A percentile compares a stretch with the other conserved stretches of the same genome.
These are phyloP conservation scores for Kockovaella imperatae DNA, from an alignment of 768 basidiomycete species.

Conservation along the genomic window DNA sequence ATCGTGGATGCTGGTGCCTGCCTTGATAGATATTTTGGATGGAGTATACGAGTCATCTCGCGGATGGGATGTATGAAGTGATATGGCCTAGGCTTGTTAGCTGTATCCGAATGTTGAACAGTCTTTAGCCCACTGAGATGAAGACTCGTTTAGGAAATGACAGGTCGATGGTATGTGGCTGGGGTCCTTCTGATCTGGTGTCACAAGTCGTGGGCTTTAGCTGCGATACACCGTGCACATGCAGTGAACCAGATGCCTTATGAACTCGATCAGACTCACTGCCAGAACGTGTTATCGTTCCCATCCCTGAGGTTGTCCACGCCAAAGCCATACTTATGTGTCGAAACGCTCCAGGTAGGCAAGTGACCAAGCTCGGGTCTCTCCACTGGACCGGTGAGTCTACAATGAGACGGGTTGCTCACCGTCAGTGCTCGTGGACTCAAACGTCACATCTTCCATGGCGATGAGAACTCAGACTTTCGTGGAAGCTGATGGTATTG, in stretches of 20 bases:
- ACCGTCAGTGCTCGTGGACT: too few relatives aligned
- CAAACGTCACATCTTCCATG: too few relatives aligned
- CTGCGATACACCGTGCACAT: neutral
- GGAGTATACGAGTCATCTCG: constrained; percentile 97
- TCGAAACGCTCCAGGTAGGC: constrained; percentile 93
- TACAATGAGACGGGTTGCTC: too few relatives aligned
- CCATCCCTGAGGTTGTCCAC: constrained; percentile 82
- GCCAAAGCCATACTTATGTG: constrained; percentile 92
- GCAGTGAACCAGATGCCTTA: neutral
- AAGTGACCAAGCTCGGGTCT: constrained; percentile 58
- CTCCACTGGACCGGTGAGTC: too few relatives aligned
- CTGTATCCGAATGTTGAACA: neutral
- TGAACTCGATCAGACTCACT: constrained; percentile 55
- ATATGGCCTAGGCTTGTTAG: constrained; percentile 21
- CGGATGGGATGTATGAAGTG: constrained; percentile 40
- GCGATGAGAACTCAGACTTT: too few relatives aligned
- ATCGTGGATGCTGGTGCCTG: constrained; percentile 84
- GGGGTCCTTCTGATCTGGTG: constrained; percentile 69
- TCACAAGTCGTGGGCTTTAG: too few relatives aligned
- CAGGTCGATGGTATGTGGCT: constrained; percentile 90
- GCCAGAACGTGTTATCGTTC: constrained; percentile 93
- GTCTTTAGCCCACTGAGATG: constrained; percentile 57
- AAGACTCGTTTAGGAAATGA: constrained; percentile 86
- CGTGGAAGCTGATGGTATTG: too few relatives aligned
- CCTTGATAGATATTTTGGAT: constrained; percentile 76